Base-by-base conservation (phyloP, 148 eudicot genomes). In the Tetragonia tetragonoides region DNA sequence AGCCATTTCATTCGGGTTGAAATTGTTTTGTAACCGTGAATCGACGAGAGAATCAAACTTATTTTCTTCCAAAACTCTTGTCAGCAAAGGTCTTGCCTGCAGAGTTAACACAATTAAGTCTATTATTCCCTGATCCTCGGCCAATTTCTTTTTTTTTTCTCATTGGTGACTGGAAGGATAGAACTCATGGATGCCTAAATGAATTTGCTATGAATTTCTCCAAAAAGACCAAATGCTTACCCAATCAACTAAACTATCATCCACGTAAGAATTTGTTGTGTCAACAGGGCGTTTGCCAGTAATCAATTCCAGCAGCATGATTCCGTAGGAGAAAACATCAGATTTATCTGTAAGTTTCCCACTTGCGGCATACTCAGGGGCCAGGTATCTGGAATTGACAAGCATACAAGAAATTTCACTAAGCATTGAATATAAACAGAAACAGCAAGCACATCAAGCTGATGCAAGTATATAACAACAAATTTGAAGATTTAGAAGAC, bases 171-270 rank as follows among this genome's bases (percentile, higher is more conserved):
- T 24, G 56, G 11, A 81, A 54, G 60, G n/a, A 47, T 15, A 51
- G 65, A 20, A 7, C 20, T 76, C 57, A n/a, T 54, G 21, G 46
- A 56, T 57, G 17, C 28, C 53, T 8, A 40, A 37, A 72, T 23
- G 46, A 64, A 54, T 44, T 46, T 3, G 18, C 10, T 15, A 73
- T 44, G 54, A 42, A 62, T 15, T 40, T 49, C 23, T 3, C 74
- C 11, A 6, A 16, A n/a, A 7, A 18, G 81, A 62, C 44, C 60
- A 38, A 61, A 68, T 54, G 79, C 92, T 89, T 77, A 92, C 98
- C 98, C 98, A 94, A 75, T 94, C 97, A 51, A 94, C 98, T 80
- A 94, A 87, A 87, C 98, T 90, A 80, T 94, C 98, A 77, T 94
- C 98, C 85, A 83, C 84, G 83, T 71, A 92, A 61, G 92, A 75